Evolutionary conservation across 371 early-diverging fungal genomes (phyloP).

Genomic region (Rhizoclosmatium hyalinum): DNA sequence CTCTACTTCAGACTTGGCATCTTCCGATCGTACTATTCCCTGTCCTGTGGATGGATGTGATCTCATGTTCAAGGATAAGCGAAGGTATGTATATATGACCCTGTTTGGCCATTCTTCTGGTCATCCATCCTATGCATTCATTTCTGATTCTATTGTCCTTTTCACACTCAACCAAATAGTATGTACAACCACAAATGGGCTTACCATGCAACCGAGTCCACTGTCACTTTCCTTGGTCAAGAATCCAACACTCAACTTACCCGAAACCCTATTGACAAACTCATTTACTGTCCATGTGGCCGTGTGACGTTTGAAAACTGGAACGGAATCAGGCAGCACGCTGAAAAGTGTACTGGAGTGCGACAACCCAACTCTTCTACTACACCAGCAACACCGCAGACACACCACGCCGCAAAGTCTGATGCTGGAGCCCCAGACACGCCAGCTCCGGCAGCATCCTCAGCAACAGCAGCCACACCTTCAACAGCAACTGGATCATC

Average conservation of each 20-base stretch:
- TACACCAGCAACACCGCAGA: neutral
- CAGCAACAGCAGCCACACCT: neutral
- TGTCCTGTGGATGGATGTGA: neutral
- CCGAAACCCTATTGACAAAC: conserved; percentile 4
- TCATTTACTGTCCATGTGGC: conserved; percentile 6
- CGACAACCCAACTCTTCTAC: neutral
- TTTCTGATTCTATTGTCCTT: neutral
- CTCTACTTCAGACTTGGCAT: too few species aligned
- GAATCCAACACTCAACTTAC: neutral
- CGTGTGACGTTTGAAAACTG: neutral
- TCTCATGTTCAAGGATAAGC: neutral
- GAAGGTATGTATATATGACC: neutral
- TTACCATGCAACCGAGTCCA: conserved; percentile 1
- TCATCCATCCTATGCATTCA: neutral
- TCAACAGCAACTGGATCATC: neutral
- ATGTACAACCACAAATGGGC: conserved; percentile 11
- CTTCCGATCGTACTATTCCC: neutral
- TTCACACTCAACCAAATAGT: neutral
- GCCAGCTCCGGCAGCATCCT: neutral
- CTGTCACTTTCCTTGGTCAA: neutral
- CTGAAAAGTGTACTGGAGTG: neutral
- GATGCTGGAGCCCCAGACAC: neutral
- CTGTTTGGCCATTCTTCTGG: neutral
- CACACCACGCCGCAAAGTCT: neutral
- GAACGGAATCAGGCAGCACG: conserved; percentile 4